Evolutionary conservation across 1,284 basidiomycete genomes (phyloP), one percentile per base, ranked within the genome.

Genomic region (Leccinum solheimii): DNA sequence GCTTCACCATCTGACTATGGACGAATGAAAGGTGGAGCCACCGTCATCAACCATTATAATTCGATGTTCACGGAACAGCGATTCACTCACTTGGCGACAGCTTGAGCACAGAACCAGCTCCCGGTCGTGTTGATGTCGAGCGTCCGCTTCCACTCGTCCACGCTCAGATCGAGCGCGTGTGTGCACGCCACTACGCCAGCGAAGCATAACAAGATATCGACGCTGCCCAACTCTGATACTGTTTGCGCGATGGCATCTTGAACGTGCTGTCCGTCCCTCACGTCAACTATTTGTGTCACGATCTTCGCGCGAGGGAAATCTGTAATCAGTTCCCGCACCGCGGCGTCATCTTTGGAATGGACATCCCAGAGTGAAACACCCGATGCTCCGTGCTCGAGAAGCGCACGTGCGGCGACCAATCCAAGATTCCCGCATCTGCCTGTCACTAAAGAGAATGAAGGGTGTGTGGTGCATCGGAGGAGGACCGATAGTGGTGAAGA

Each of bases 41-140:
- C n/a, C 8, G 10, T 14, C 38, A 56, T 40, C 23, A n/a, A 49
- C 55, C 26, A 26, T 19, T 10, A 13, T 50, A 26, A 36, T 6
- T 5, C 13, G 13, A 19, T n/a, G 13, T 13, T 61, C 23, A 16
- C 7, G 3, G 23, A 23, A 27, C 23, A n/a, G n/a, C 14, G 13
- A 49, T 13, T 14, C 13, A 23, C 10, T 26, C 11, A 69, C 80
- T 70, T 77, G 53, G 73, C 77, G 30, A 76, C 78, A 0, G 77
- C 71, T 61, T 79, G 76, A 3, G 79, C 78, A 58, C 77, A 80
- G 52, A 80, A 61, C 76, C 76, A 80, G 56, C 77, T 77, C 14
- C 80, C 80, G 3, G 76, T 82, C 23, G 73, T 72, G 58, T 80
- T 81, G 48, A 79, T 67, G 48, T 81, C 77, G 21, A 80, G 54